A percentile compares a stretch with the other conserved stretches of the same genome.
These are phyloP conservation scores for Neurospora sp. DNA, from an alignment of 495 filamentous ascomycete species.

Conservation along the genomic window DNA sequence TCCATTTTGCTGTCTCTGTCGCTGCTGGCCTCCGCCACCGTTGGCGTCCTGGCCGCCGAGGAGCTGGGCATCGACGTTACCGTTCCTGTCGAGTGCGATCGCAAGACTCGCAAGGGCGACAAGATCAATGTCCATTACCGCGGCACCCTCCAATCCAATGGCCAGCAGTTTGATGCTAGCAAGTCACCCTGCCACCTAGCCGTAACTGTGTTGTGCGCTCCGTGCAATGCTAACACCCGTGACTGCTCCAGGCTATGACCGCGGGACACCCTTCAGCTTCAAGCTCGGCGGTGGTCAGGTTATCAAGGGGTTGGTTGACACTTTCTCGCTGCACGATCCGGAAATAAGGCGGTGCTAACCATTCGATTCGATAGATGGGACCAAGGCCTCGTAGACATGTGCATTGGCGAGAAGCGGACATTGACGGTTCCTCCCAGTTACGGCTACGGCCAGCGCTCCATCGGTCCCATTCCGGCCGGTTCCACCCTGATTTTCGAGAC, in stretches of 20 bases:
- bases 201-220: constrained; percentile 4
- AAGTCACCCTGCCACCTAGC: constrained; percentile 5
- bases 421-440: constrained; percentile 82
- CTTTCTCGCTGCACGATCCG: not conserved
- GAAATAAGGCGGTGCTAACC: constrained; percentile 3
- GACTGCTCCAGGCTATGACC: constrained; percentile 52
- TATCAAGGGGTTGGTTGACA: constrained; percentile 61
- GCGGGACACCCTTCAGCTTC: constrained; percentile 66
- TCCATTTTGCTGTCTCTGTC: constrained; percentile 47
- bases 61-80: constrained; percentile 67
- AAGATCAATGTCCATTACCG: constrained; percentile 77
- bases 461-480: constrained; percentile 71
- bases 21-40: constrained; percentile 41
- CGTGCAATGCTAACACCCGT: constrained; percentile 6
- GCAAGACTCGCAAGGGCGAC: constrained; percentile 70
- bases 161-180: constrained; percentile 50
- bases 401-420: constrained; percentile 85
- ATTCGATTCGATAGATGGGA: constrained; percentile 56
- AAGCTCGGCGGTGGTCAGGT: constrained; percentile 69
- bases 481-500: constrained; percentile 87
- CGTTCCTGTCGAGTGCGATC: constrained; percentile 52
- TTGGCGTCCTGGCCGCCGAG: constrained; percentile 41
- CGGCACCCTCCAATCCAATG: constrained; percentile 57
- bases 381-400: constrained; percentile 86
- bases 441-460: constrained; percentile 66